Percentiles rank a stretch among this genome's conserved stretches.
Conservation (phyloP, 768 basidiomycete genomes). For the Rhodotorula graminis region DNA sequence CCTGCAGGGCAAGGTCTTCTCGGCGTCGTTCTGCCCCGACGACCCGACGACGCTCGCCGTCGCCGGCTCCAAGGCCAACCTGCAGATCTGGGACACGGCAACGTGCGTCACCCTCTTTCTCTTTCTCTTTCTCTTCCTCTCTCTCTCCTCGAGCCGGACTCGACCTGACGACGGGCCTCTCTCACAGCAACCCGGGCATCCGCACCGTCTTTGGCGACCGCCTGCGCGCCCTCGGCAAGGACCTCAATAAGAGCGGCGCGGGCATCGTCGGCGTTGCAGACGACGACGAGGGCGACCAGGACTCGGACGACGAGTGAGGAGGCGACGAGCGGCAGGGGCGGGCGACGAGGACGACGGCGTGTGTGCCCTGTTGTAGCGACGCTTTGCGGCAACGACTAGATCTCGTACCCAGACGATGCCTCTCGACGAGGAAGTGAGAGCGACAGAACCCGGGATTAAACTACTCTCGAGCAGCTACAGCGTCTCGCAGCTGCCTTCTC, state of each 20-base stretch:
- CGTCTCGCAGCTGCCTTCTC: too few relatives aligned
- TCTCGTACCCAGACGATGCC: too few relatives aligned
- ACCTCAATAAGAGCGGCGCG: slow-evolving; percentile 28
- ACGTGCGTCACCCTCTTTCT: slow-evolving; percentile 46
- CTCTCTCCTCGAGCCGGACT: background rate
- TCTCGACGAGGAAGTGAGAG: too few relatives aligned
- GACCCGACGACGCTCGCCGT: slow-evolving; percentile 89
- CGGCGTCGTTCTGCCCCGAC: slow-evolving; percentile 84
- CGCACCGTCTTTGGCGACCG: slow-evolving; percentile 77
- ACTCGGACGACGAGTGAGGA: slow-evolving; percentile 19
- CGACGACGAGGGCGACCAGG: slow-evolving; percentile 28
- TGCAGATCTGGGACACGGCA: slow-evolving; percentile 93
- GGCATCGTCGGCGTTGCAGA: slow-evolving; percentile 30
- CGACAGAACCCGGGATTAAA: too few relatives aligned
- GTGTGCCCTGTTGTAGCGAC: background rate
- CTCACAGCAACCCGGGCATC: slow-evolving; percentile 60
- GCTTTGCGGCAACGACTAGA: too few relatives aligned
- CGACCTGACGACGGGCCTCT: background rate
- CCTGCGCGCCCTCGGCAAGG: slow-evolving; percentile 49
- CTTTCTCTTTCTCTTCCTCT: background rate
- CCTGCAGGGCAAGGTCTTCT: slow-evolving; percentile 94
- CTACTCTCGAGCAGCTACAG: too few relatives aligned
- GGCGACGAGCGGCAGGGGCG: too few relatives aligned
- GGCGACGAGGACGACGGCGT: too few relatives aligned
- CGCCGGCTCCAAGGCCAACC: slow-evolving; percentile 84